Percentiles rank a stretch among this genome's conserved stretches.
phyloP scores from a whole-genome alignment of 345 rosid species.

The Linum tenue region DNA sequence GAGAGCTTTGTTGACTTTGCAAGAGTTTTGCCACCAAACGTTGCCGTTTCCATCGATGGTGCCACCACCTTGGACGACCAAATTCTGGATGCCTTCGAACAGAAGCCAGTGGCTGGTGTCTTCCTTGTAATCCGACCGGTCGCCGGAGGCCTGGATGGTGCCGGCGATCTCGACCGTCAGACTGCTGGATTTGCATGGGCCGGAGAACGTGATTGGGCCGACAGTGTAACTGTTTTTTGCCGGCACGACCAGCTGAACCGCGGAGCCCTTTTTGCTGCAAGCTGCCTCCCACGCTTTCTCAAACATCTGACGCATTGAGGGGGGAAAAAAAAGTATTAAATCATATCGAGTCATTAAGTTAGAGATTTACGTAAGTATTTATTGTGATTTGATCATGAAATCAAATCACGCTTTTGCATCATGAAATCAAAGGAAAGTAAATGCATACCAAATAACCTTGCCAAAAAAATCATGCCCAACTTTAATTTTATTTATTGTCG shows the following conservation, averaged over 20 bases:
- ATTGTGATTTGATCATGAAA: no score
- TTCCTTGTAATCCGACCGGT: conserved; percentile 40
- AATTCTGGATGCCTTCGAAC: conserved; percentile 36
- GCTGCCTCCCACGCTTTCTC: conserved; percentile 70
- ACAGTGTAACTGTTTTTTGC: conserved; percentile 33
- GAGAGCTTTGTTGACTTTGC: conserved; percentile 58
- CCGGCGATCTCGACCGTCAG: conserved; percentile 58
- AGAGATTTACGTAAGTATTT: neutral
- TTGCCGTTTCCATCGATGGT: conserved; percentile 67
- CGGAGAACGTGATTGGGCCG: conserved; percentile 40
- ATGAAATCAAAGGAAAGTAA: no score
- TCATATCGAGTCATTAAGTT: neutral
- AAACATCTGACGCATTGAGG: conserved; percentile 37
- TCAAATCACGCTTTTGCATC: no score
- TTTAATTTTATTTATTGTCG: no score
- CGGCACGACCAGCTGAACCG: conserved; percentile 40
- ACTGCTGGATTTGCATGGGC: conserved; percentile 54
- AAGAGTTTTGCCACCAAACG: conserved; percentile 83
- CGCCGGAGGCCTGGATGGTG: conserved; percentile 47
- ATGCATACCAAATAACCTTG: no score
- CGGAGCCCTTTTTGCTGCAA: conserved; percentile 29
- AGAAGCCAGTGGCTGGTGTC: conserved; percentile 53
- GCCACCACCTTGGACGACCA: conserved; percentile 57
- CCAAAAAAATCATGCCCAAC: no score
- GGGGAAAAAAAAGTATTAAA: neutral